Evolutionary conservation across 805 yeast species (phyloP).

Genomic region (Ogataea allantospora): DNA sequence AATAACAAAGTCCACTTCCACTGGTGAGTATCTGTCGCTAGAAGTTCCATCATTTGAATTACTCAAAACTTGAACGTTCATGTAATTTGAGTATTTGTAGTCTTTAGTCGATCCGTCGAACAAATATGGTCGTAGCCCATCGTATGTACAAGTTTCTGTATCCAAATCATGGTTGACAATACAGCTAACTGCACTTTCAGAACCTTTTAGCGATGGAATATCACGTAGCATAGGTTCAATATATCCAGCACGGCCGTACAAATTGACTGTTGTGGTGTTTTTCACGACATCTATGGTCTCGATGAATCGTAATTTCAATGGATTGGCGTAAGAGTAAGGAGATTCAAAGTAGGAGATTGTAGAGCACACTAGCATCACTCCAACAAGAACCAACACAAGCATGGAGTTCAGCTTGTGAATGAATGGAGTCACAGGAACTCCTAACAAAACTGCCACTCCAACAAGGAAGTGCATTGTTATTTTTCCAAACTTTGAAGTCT

Average conservation of each 20-base stretch:
- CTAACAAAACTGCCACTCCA: slow-evolving; percentile 36
- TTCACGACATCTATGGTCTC: slow-evolving; percentile 50
- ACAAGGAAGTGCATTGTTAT: slow-evolving; percentile 38
- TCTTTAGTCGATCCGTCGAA: slow-evolving; percentile 37
- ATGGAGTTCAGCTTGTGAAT: slow-evolving; percentile 62
- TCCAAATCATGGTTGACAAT: slow-evolving; percentile 39
- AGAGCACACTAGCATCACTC: slow-evolving; percentile 39
- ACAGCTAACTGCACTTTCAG: slow-evolving; percentile 36
- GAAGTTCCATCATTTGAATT: slow-evolving; percentile 39
- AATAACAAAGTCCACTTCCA: slow-evolving; percentile 60
- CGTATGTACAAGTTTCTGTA: slow-evolving; percentile 51
- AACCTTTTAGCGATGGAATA: slow-evolving; percentile 58
- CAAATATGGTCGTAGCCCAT: slow-evolving; percentile 48
- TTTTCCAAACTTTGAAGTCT: slow-evolving; percentile 46
- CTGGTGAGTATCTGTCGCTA: slow-evolving; percentile 53
- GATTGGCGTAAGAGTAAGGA: slow-evolving; percentile 63
- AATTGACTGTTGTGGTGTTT: slow-evolving; percentile 39
- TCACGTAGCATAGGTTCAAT: slow-evolving; percentile 49
- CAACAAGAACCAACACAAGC: slow-evolving; percentile 43
- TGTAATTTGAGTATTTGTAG: slow-evolving; percentile 40
- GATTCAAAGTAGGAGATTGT: slow-evolving; percentile 37
- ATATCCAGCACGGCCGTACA: slow-evolving; percentile 51
- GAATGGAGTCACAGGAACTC: slow-evolving; percentile 63
- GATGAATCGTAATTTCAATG: slow-evolving; percentile 69
- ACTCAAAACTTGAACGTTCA: slow-evolving; percentile 49